Conservation (phyloP, 495 filamentous ascomycete species). For the Xylaria nigripes region DNA sequence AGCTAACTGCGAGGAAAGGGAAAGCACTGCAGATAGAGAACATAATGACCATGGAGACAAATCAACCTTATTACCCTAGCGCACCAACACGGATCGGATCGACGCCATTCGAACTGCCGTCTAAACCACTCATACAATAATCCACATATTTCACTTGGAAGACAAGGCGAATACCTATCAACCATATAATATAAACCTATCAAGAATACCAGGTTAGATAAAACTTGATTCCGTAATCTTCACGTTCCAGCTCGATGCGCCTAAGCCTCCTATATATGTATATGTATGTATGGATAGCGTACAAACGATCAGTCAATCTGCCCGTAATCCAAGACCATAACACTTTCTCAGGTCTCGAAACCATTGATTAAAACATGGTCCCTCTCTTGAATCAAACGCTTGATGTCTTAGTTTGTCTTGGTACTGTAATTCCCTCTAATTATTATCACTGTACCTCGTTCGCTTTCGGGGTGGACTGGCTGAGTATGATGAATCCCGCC, state of each 20-base stretch:
- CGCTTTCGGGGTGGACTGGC: slow-evolving; percentile 22
- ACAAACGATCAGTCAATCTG: slow-evolving; percentile 10
- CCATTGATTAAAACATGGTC: background rate
- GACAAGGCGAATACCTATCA: too few relatives aligned
- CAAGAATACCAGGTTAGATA: background rate
- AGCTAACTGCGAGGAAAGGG: too few relatives aligned
- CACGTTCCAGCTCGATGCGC: background rate
- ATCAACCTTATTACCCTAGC: too few relatives aligned
- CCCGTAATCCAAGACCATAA: background rate
- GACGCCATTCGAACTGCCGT: too few relatives aligned
- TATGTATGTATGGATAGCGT: slow-evolving; percentile 10
- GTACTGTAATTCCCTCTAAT: background rate
- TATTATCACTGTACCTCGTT: slow-evolving; percentile 2
- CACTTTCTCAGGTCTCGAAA: background rate
- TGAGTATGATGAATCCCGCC: slow-evolving; percentile 22
- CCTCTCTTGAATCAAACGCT: background rate
- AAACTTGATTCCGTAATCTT: background rate
- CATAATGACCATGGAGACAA: too few relatives aligned
- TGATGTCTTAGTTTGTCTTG: background rate
- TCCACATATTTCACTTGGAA: too few relatives aligned
- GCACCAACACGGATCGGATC: too few relatives aligned
- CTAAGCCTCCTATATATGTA: background rate
- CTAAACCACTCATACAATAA: too few relatives aligned
- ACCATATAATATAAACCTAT: background rate
- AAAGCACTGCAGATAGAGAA: too few relatives aligned